phyloP scores from a whole-genome alignment of 1,284 basidiomycete genomes.

The Malassezia sp. region DNA sequence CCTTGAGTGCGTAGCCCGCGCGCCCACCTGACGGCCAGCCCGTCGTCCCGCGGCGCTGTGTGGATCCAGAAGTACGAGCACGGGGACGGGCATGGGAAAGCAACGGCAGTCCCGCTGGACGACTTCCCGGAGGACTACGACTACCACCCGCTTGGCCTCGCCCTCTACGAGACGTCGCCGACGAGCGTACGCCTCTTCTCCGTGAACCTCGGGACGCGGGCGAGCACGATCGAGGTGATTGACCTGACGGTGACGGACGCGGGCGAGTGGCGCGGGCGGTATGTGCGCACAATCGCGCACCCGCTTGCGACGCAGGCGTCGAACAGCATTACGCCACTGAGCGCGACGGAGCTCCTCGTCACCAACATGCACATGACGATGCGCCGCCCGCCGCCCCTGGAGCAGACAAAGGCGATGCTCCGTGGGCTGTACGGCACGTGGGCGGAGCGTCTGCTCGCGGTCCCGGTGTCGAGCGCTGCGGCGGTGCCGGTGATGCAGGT shows the following conservation, averaged over 20 bases:
- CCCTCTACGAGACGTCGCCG: background rate
- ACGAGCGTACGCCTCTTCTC: constrained; percentile 11
- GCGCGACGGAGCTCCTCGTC: constrained; percentile 57
- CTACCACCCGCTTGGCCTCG: constrained; percentile 18
- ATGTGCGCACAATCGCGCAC: constrained; percentile 12
- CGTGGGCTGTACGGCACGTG: background rate
- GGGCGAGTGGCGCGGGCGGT: constrained; percentile 8
- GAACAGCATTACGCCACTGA: constrained; percentile 57
- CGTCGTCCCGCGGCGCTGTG: constrained; percentile 11
- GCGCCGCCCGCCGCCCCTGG: constrained; percentile 46
- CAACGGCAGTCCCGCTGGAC: background rate
- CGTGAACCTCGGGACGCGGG: constrained; percentile 9
- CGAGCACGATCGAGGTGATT: constrained; percentile 14
- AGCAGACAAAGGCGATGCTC: constrained; percentile 1
- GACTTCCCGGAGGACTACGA: constrained; percentile 5
- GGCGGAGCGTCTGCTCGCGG: background rate
- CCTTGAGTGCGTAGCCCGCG: no score
- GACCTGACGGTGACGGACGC: constrained; percentile 2
- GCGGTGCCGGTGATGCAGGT: no score
- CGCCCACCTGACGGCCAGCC: no score
- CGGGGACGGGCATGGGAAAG: background rate
- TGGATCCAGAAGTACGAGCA: constrained; percentile 9
- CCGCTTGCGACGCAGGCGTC: constrained; percentile 42
- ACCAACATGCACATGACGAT: constrained; percentile 61
- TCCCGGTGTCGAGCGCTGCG: background rate